These are phyloP conservation scores for Ormosia emarginata DNA, from an alignment of 306 rosid species.

Conservation along the genomic window DNA sequence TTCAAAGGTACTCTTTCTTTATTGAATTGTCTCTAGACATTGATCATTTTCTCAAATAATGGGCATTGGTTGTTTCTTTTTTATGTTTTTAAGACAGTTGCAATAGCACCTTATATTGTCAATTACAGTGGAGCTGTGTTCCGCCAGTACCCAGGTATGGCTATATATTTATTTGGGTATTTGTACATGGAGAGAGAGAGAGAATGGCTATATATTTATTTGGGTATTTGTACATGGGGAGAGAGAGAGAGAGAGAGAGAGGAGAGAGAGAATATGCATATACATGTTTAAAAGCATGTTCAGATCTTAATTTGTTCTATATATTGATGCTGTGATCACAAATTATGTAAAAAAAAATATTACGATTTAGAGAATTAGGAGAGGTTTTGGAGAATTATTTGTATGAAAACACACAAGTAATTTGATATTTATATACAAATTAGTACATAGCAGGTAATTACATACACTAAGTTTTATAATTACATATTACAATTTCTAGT, in stretches of 20 bases:
- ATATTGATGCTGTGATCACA: not conserved
- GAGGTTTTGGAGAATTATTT: no score
- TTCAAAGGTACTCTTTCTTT: conserved; percentile 61
- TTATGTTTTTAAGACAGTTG: conserved; percentile 63
- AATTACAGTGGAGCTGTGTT: conserved; percentile 93
- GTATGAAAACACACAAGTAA: no score
- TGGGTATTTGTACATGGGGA: no score
- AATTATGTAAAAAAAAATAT: not conserved
- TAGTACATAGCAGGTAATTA: no score
- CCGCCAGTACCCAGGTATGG: conserved; percentile 90
- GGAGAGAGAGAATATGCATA: not conserved
- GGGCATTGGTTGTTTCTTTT: conserved; percentile 23
- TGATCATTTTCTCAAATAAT: conserved; percentile 13
- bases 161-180: conserved; percentile 13
- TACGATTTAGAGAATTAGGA: not conserved
- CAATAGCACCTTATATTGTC: conserved; percentile 84
- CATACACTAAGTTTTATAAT: no score
- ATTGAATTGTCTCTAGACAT: not conserved
- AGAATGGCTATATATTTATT: no score
- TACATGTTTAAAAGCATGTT: not conserved
- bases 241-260: no score
- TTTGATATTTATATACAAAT: no score
- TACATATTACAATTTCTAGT: no score
- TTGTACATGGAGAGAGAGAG: not conserved
- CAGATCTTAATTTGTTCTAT: not conserved